These are phyloP conservation scores for Pinus taeda DNA, from an alignment of 75 land plant species.

Conservation along the genomic window DNA sequence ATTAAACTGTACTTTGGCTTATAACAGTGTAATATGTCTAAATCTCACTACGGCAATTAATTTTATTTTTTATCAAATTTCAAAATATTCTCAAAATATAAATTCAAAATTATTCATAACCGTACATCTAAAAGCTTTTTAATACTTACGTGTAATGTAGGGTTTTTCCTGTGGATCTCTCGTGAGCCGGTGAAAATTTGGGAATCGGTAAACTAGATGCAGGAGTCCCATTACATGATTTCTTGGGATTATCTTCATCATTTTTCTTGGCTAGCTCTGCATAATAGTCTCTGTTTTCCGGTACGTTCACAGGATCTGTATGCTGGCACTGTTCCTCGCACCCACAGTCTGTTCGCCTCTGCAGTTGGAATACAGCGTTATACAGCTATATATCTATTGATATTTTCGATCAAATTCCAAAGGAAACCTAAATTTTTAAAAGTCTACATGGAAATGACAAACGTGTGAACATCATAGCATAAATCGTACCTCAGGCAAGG, in stretches of 20 bases:
- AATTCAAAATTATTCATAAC: too few species aligned
- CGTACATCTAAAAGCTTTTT: too few species aligned
- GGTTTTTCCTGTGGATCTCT: conserved; percentile 13
- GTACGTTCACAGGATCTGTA: not conserved
- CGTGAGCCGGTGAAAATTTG: conserved; percentile 2
- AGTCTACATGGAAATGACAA: not conserved
- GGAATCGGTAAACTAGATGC: conserved; percentile 33
- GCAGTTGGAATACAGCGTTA: not conserved
- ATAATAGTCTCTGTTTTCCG: not conserved
- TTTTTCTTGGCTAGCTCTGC: not conserved
- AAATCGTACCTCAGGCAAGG: conserved; percentile 1
- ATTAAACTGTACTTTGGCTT: too few species aligned
- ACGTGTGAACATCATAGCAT: conserved; percentile 14
- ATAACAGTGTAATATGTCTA: too few species aligned
- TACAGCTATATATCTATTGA: not conserved
- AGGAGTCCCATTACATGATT: not conserved
- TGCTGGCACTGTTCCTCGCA: not conserved
- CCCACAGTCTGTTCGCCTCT: not conserved
- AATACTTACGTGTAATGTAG: conserved; percentile 43
- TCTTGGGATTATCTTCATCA: not conserved
- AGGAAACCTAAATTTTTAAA: too few species aligned
- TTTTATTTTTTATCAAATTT: too few species aligned
- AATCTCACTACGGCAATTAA: too few species aligned
- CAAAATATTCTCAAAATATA: too few species aligned
- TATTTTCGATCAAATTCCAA: not conserved